Conservation (phyloP, 306 rosid genomes). For the Clitoria ternatea region DNA sequence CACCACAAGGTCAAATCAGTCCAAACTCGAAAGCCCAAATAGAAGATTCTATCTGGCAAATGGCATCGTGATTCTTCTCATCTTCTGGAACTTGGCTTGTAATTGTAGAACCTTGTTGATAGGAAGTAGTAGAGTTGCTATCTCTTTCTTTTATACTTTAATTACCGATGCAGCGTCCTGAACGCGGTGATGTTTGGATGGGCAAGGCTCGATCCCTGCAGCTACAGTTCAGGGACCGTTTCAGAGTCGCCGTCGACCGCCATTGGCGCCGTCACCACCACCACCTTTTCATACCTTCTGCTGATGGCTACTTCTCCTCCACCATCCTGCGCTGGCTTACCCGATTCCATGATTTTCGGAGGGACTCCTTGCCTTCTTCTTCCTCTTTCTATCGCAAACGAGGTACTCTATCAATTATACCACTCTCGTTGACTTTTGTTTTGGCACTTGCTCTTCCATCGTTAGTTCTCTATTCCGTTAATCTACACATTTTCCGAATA, state of each 20-base stretch:
- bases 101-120: too few species aligned
- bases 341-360: conserved; percentile 69
- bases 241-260: conserved; percentile 78
- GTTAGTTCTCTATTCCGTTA: not conserved
- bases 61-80: not conserved
- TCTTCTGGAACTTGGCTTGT: too few species aligned
- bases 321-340: conserved; percentile 61
- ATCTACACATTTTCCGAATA: too few species aligned
- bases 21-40: not conserved
- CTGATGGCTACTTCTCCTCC: conserved; percentile 52
- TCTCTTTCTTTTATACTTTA: not conserved
- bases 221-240: conserved; percentile 68
- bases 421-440: too few species aligned
- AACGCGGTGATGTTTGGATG: conserved; percentile 82
- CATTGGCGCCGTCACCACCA: conserved; percentile 47
- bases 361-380: conserved; percentile 72
- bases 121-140: too few species aligned
- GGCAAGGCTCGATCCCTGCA: conserved; percentile 69
- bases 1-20: not conserved
- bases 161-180: conserved; percentile 54
- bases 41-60: not conserved
- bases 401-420: conserved; percentile 38
- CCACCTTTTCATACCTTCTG: conserved; percentile 19
- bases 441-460: not conserved
- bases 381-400: conserved; percentile 71